These are phyloP conservation scores for Nyctanthes arbortristis DNA, from an alignment of 257 asterid genomes.

Conservation along the genomic window DNA sequence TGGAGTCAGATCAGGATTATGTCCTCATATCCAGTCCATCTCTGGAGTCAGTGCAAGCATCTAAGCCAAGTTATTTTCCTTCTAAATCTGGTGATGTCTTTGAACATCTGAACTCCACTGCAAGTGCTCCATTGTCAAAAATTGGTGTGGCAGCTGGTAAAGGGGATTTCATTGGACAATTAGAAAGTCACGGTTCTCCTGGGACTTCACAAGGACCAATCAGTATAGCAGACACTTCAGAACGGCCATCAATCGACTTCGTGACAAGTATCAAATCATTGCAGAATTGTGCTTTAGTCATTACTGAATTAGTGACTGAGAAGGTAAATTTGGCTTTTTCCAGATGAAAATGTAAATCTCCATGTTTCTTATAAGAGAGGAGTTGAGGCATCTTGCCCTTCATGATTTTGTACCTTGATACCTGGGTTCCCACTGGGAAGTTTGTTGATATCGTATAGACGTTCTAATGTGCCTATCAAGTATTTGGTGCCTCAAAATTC, in stretches of 20 bases:
- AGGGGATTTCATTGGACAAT: slow-evolving; percentile 41
- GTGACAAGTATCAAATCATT: slow-evolving; percentile 69
- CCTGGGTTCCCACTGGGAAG: not conserved
- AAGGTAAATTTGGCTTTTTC: slow-evolving; percentile 50
- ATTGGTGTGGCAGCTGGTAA: slow-evolving; percentile 39
- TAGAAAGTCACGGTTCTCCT: slow-evolving; percentile 56
- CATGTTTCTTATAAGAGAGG: not conserved
- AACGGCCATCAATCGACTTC: slow-evolving; percentile 64
- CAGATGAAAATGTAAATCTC: not conserved
- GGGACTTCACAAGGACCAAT: slow-evolving; percentile 61
- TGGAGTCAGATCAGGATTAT: slow-evolving; percentile 81
- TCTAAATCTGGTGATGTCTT: slow-evolving; percentile 48
- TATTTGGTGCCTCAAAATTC: not conserved
- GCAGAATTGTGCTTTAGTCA: slow-evolving; percentile 59
- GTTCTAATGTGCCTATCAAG: not conserved
- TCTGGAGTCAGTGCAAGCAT: slow-evolving; percentile 50
- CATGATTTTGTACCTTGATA: not conserved
- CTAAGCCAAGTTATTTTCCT: slow-evolving; percentile 47
- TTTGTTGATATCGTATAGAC: not conserved
- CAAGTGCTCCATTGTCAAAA: slow-evolving; percentile 61
- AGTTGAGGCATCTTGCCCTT: not conserved
- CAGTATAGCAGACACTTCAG: slow-evolving; percentile 43
- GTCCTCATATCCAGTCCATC: slow-evolving; percentile 75
- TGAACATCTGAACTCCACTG: slow-evolving; percentile 36
- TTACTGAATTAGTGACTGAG: slow-evolving; percentile 67